phyloP scores from a whole-genome alignment of 257 asterid species.

The Plantago major region DNA sequence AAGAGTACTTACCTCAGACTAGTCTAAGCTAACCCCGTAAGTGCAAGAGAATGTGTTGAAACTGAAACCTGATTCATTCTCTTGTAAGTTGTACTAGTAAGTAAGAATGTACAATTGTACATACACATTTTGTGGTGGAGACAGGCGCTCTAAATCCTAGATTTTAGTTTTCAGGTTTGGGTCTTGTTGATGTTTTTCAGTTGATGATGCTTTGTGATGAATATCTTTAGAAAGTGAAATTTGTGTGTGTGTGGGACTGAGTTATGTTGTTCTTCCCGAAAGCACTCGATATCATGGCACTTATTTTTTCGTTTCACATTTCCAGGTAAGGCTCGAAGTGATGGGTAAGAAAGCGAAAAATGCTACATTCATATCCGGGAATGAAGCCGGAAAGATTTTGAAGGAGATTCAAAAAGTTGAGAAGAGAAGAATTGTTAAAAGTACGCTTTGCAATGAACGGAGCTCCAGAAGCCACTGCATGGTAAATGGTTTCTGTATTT shows the following conservation, averaged over 20 bases:
- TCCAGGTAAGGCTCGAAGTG: slow-evolving; percentile 78
- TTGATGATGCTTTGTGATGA: too few relatives aligned
- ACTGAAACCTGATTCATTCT: too few relatives aligned
- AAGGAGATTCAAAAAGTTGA: slow-evolving; percentile 94
- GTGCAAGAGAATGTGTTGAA: too few relatives aligned
- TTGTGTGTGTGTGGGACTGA: too few relatives aligned
- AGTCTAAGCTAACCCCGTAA: too few relatives aligned
- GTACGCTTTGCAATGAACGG: slow-evolving; percentile 87
- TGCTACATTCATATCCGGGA: slow-evolving; percentile 79
- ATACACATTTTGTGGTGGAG: background rate
- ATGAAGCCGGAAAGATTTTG: slow-evolving; percentile 85
- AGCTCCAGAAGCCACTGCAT: slow-evolving; percentile 97
- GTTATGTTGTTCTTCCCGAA: background rate
- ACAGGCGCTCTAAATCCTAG: background rate
- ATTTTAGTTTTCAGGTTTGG: too few relatives aligned
- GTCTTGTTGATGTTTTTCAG: too few relatives aligned
- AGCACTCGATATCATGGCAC: background rate
- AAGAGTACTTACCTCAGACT: too few relatives aligned
- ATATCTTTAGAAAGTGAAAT: too few relatives aligned
- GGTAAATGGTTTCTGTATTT: slow-evolving; percentile 33
- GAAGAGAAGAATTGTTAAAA: slow-evolving; percentile 84
- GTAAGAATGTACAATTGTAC: too few relatives aligned
- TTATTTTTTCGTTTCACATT: background rate
- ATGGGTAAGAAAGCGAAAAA: slow-evolving; percentile 93
- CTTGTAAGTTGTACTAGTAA: too few relatives aligned